Evolutionary conservation across 768 basidiomycete species (phyloP), one percentile per base, ranked within the genome.

Genomic region (Mycena floridula): DNA sequence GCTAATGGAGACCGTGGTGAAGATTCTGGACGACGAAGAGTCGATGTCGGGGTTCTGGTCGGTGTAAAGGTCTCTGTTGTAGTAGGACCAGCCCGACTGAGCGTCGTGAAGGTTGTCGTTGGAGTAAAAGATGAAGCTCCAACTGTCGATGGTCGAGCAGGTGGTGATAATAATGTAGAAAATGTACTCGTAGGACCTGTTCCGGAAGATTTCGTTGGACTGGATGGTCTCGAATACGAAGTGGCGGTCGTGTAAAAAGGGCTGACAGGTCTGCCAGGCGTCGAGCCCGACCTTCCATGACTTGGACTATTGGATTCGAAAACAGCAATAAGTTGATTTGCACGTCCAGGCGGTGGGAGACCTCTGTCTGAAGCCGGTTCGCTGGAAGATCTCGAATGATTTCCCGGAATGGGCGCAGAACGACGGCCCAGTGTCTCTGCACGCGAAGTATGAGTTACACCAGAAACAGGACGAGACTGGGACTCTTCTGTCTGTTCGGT

Each of bases 401-500:
- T 24, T 12, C 27, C 27, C 12, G 73, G 66, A 37, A 72, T 55
- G 22, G 74, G 61, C 2, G 63, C 59, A 4, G 81, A 80, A 37
- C 74, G 65, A 23, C 75, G 69, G 37, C 66, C 60, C 18, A 60
- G 67, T 40, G 67, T 42, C 46, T 57, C 47, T 20, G 64, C 64
- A n/a, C n/a, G n/a, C n/a, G n/a, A n/a, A n/a, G n/a, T n/a, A n/a
- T n/a, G n/a, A 50, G 66, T 69, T 0, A 68, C 59, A 9, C 67
- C 67, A 1, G 79, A 73, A 5, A 63, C 60, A 0, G 85, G 85
- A 23, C 85, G 78, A 1, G 84, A 74, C 0, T 65, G 62, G 2
- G 69, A 66, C 25, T 84, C 79, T 62, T 91, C 89, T 1, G 85
- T 88, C 37, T 72, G 75, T 58, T 91, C 89, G 3, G 86, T 77